phyloP scores from a whole-genome alignment of 805 yeast species.

The Starmerella apis region DNA sequence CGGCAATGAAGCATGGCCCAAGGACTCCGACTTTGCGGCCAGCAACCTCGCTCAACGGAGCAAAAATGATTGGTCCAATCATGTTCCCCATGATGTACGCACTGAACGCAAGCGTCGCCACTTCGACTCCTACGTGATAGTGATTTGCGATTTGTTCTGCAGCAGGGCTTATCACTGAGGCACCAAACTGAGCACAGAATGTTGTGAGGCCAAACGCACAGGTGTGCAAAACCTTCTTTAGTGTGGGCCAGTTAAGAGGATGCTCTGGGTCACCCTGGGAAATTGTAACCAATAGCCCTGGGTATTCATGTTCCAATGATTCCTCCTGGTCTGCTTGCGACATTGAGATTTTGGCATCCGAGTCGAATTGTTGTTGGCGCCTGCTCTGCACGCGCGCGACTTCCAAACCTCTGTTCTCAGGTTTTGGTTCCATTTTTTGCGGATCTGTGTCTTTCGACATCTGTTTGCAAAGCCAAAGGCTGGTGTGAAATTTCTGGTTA shows the following conservation, averaged over 20 bases:
- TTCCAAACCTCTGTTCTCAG: not conserved
- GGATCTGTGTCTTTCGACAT: not conserved
- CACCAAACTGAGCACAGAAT: conserved; percentile 47
- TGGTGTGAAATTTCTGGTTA: too few species aligned
- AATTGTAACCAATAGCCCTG: conserved; percentile 12
- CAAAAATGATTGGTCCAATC: conserved; percentile 47
- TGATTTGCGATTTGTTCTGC: conserved; percentile 37
- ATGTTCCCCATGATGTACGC: conserved; percentile 53
- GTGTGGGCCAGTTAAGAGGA: conserved; percentile 47
- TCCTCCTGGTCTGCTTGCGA: not conserved
- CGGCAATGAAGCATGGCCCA: conserved; percentile 40
- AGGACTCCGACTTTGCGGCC: conserved; percentile 47
- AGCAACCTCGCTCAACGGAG: conserved; percentile 49
- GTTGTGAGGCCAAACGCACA: conserved; percentile 37
- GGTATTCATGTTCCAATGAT: conserved; percentile 15
- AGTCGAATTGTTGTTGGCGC: not conserved
- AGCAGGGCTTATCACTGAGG: conserved; percentile 45
- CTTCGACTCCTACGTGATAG: conserved; percentile 38
- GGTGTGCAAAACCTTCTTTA: conserved; percentile 36
- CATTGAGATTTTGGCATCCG: not conserved
- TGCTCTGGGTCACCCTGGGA: conserved; percentile 23
- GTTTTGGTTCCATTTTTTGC: not conserved
- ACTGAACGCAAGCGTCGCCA: conserved; percentile 44
- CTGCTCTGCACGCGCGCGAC: conserved; percentile 2
- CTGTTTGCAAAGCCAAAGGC: too few species aligned